Evolutionary conservation across 306 rosid species (phyloP), one percentile per base, ranked within the genome.

Genomic region (Cicer arietinum): DNA sequence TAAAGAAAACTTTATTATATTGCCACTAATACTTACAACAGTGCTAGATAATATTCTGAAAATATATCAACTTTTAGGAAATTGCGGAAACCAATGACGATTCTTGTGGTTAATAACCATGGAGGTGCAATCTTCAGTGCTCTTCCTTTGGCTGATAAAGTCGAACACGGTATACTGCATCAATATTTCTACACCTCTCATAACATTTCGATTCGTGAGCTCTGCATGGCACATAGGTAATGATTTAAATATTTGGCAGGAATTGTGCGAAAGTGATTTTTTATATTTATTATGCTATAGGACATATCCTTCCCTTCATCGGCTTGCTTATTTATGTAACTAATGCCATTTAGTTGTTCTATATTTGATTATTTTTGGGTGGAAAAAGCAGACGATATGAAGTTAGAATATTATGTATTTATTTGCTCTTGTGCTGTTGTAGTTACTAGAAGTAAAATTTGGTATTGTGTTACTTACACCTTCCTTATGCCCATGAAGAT

Each of bases 41-140:
- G 41, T 69, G 42, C 14, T 72, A 12, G 47, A 58, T 81, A 53
- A 65, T 73, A 10, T 58, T 76, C 54, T 69, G 66, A 81, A 62
- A 62, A 30, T 54, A 71, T 64, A 58, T 62, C 59, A 74, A 62
- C 58, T 67, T 88, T 80, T 73, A 94, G 98, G 92, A 77, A 75
- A 45, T 64, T 77, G 74, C 88, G 98, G 88, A 94, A 89, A 85
- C 96, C 98, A 65, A 88, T 94, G 90, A 91, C 94, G 6, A 79
- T 94, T 68, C 75, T 94, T 57, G 92, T 91, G 76, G 76, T 88
- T 74, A 94, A 94, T 82, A 94, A 94, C 82, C 97, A 84, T 37
- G 98, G 98, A 74, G 98, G 98, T 81, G 98, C 88, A 73, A 94
- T 94, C 81, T 94, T 94, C 87, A 88, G 98, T 73, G 84, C 84